Percentiles rank a stretch among this genome's conserved stretches.
These are phyloP conservation scores for Nitzschia sp. DNA, from an alignment of 108 stramenopile species.

Conservation along the genomic window DNA sequence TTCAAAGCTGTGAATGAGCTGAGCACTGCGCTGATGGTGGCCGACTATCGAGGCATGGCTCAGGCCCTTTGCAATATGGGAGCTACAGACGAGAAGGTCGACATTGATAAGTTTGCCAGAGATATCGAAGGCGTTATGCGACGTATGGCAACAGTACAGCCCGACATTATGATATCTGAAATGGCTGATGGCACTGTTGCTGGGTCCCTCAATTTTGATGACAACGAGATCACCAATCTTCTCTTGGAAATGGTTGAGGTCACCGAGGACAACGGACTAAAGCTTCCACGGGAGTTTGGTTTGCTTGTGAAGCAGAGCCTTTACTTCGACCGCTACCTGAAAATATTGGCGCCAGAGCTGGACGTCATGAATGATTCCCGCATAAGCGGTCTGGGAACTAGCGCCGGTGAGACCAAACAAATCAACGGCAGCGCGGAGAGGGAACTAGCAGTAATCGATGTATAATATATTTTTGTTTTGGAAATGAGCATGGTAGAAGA, in stretches of 20 bases:
- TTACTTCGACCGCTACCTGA: slow-evolving; percentile 96
- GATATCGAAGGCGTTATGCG: slow-evolving; percentile 88
- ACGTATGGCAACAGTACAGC: slow-evolving; percentile 68
- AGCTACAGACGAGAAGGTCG: slow-evolving; percentile 87
- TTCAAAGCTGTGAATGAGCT: slow-evolving; percentile 88
- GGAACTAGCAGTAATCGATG: slow-evolving; percentile 40
- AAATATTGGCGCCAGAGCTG: slow-evolving; percentile 91
- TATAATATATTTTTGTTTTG: slow-evolving; percentile 14
- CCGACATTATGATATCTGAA: slow-evolving; percentile 70
- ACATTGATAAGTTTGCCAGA: slow-evolving; percentile 77
- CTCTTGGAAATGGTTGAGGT: slow-evolving; percentile 89
- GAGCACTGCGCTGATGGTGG: slow-evolving; percentile 68
- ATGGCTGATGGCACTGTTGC: slow-evolving; percentile 49
- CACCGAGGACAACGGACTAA: slow-evolving; percentile 92
- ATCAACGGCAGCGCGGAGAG: slow-evolving; percentile 8
- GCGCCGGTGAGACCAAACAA: neutral
- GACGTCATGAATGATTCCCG: slow-evolving; percentile 78
- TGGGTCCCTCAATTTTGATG: slow-evolving; percentile 72
- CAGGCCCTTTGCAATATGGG: slow-evolving; percentile 88
- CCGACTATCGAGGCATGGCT: slow-evolving; percentile 89
- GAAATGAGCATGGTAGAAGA: neutral
- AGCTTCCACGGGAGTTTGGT: slow-evolving; percentile 95
- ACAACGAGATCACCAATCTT: slow-evolving; percentile 87
- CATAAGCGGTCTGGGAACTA: slow-evolving; percentile 31
- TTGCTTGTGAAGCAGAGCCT: slow-evolving; percentile 95